Conservation (phyloP, 345 rosid genomes). For the Passiflora organensis region DNA sequence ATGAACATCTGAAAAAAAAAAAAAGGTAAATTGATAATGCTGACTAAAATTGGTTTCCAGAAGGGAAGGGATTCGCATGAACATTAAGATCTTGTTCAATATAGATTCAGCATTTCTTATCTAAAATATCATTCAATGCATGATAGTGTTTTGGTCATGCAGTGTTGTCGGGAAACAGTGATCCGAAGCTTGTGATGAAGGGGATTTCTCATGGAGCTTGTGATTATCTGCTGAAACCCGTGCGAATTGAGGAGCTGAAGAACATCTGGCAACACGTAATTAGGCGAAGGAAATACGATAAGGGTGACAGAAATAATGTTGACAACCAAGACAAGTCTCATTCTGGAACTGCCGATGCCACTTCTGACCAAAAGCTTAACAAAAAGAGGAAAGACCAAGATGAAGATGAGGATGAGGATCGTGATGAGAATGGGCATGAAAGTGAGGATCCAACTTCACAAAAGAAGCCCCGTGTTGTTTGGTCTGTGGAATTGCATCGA, state of each 20-base stretch:
- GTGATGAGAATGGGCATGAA: slow-evolving; percentile 22
- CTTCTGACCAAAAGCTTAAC: slow-evolving; percentile 21
- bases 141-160: not conserved
- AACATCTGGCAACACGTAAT: slow-evolving; percentile 35
- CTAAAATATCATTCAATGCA: too few species aligned
- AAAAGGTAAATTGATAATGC: too few species aligned
- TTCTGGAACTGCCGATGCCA: slow-evolving; percentile 16
- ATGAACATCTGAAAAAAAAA: too few species aligned
- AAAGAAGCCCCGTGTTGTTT: slow-evolving; percentile 34
- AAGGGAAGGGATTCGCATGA: too few species aligned
- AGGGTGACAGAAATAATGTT: slow-evolving; percentile 13
- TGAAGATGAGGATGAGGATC: slow-evolving; percentile 31
- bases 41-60: too few species aligned
- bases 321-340: slow-evolving; percentile 19
- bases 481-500: slow-evolving; percentile 34
- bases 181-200: slow-evolving; percentile 36
- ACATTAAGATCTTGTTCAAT: too few species aligned
- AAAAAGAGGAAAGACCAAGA: slow-evolving; percentile 31
- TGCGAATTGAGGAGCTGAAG: slow-evolving; percentile 29
- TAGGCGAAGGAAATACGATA: slow-evolving; percentile 26
- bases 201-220: slow-evolving; percentile 39
- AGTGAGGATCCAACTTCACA: slow-evolving; percentile 27
- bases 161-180: slow-evolving; percentile 34
- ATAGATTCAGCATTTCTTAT: too few species aligned
- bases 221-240: slow-evolving; percentile 32